Evolutionary conservation across 2,329 filamentous ascomycete genomes (phyloP).

Genomic region (Fusarium tanahbumbuense): DNA sequence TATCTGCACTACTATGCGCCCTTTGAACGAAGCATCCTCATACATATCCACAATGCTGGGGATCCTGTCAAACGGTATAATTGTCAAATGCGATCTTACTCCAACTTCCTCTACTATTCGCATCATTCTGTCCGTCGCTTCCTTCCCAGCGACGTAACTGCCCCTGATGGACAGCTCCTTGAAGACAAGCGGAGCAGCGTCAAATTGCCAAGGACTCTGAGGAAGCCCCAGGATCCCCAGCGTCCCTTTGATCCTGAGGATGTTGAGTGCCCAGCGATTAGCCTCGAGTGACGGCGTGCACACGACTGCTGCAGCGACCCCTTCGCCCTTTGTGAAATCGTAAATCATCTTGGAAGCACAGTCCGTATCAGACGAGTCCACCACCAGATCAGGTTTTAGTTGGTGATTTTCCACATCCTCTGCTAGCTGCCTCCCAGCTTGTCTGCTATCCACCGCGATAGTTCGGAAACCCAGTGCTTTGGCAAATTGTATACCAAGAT

Average conservation of each 20-base stretch:
- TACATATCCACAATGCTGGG: constrained; percentile 8
- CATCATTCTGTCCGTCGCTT: constrained; percentile 12
- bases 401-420: not conserved
- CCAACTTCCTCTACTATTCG: constrained; percentile 6
- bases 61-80: constrained; percentile 6
- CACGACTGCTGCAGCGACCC: not conserved
- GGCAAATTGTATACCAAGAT: constrained; percentile 11
- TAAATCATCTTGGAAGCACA: not conserved
- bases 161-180: constrained; percentile 6
- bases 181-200: constrained; percentile 13
- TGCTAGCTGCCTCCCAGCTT: constrained; percentile 14
- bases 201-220: constrained; percentile 4
- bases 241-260: constrained; percentile 7
- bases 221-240: constrained; percentile 10
- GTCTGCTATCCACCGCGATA: constrained; percentile 14
- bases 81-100: constrained; percentile 12
- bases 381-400: not conserved
- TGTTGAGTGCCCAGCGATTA: constrained; percentile 10
- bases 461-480: constrained; percentile 14
- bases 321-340: constrained; percentile 7
- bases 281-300: constrained; percentile 11
- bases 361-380: constrained; percentile 7
- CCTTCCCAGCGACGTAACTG: constrained; percentile 1
- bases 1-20: constrained; percentile 9
- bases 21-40: constrained; percentile 12